phyloP scores from a whole-genome alignment of 192 early-diverging fungal species.

The Phycomyces blakesleeanus region DNA sequence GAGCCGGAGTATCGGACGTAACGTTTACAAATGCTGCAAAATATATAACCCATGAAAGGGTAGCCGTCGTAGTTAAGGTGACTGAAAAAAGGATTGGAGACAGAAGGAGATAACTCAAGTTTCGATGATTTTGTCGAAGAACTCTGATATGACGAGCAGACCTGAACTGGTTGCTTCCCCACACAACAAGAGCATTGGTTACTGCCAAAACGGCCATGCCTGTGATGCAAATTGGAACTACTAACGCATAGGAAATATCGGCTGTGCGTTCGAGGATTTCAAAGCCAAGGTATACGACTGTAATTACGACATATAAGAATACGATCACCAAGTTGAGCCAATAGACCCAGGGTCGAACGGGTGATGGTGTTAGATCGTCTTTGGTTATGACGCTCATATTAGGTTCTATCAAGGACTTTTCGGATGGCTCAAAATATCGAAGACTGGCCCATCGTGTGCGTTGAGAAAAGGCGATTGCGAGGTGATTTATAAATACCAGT shows the following conservation, averaged over 20 bases:
- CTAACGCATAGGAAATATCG: not conserved
- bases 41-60: not conserved
- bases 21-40: not conserved
- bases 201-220: not conserved
- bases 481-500: slow-evolving; percentile 2
- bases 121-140: not conserved
- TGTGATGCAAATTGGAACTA: not conserved
- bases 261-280: not conserved
- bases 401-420: not conserved
- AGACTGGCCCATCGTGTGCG: not conserved
- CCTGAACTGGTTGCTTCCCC: not conserved
- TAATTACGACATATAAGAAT: not conserved
- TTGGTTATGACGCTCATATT: not conserved
- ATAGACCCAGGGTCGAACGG: not conserved
- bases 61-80: not conserved
- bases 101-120: not conserved
- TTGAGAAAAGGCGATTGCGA: not conserved
- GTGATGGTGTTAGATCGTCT: not conserved
- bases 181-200: not conserved
- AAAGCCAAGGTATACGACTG: not conserved
- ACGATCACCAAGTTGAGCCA: not conserved
- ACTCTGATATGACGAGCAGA: not conserved
- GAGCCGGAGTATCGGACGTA: not conserved
- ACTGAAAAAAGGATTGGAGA: not conserved
- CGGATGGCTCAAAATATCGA: not conserved